Evolutionary conservation across 345 rosid species (phyloP).

Genomic region (Pugionium dolabratum): DNA sequence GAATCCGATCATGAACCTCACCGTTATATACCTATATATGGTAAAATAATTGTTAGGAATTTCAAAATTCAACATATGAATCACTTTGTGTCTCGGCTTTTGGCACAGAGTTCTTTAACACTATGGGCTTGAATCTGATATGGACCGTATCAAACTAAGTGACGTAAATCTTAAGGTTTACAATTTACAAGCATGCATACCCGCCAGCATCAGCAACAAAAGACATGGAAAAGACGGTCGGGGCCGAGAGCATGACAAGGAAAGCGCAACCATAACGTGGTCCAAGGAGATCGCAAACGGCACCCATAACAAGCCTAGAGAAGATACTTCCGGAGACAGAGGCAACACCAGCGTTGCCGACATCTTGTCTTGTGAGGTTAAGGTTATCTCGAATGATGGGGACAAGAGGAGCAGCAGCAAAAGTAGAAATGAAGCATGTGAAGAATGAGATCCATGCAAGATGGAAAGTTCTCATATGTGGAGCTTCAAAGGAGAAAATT

Average conservation of each 20-base stretch:
- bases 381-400: conserved; percentile 88
- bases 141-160: background rate
- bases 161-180: background rate
- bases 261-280: conserved; percentile 88
- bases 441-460: conserved; percentile 92
- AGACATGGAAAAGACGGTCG: conserved; percentile 86
- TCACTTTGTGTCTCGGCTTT: too few relatives aligned
- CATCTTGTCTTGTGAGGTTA: conserved; percentile 59
- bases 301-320: conserved; percentile 95
- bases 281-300: conserved; percentile 74
- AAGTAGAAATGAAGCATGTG: conserved; percentile 84
- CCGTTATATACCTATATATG: conserved; percentile 49
- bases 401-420: conserved; percentile 90
- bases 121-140: too few relatives aligned
- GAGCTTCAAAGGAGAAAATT: conserved; percentile 67
- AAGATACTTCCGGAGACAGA: conserved; percentile 90
- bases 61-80: background rate
- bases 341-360: conserved; percentile 88
- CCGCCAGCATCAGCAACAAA: conserved; percentile 63
- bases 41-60: conserved; percentile 1
- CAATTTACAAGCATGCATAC: conserved; percentile 19
- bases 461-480: conserved; percentile 92
- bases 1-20: conserved; percentile 92
- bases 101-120: too few relatives aligned
- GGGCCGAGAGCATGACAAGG: conserved; percentile 78